Evolutionary conservation across 805 yeast genomes (phyloP), one percentile per base, ranked within the genome.

Genomic region (Dipodascus geniculatus): DNA sequence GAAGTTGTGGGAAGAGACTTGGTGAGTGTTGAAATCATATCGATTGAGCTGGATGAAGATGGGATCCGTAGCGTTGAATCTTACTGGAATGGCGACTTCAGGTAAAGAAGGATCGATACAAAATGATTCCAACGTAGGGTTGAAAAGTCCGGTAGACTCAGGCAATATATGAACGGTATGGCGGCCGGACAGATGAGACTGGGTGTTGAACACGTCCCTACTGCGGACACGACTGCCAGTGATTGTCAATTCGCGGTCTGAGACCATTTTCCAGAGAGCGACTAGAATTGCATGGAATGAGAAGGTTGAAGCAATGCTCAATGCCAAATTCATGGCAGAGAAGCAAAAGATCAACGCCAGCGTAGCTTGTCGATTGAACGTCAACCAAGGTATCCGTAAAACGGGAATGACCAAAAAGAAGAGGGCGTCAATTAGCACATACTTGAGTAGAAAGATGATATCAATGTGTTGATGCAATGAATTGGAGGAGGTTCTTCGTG

Each of bases 131-230:
- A 74, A 78, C 60, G 80, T 78, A 2, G 96, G 96, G 58, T 90
- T 88, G 60, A 93, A 70, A 61, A 75, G 73, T 2, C 95, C 96
- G 0, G 95, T 83, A 48, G 95, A 85, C 68, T 91, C 97, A 0
- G 99, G 98, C 35, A 93, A 71, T 57, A 86, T 85, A 63, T 90
- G 85, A 57, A 93, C 83, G 0, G 90, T 85, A 63, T 87, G 86
- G 48, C 81, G 81, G 48, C 99, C 99, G 62, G 80, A 84, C 65
- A 90, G 85, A 66, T 89, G 95, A 1, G 57, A 51, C 20, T 68
- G 64, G 2, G 76, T 56, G 50, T 70, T 70, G 11, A 68, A 64
- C 42, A 67, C 61, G 17, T 68, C 64, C 47, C 66, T 53, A 9
- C 61, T 52, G 48, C 64, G 58, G 23, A 68, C 66, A 23, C 63